These are phyloP conservation scores for Neckera pumila DNA, from an alignment of 225 moss, liverwort and hornwort genomes.

Conservation along the genomic window DNA sequence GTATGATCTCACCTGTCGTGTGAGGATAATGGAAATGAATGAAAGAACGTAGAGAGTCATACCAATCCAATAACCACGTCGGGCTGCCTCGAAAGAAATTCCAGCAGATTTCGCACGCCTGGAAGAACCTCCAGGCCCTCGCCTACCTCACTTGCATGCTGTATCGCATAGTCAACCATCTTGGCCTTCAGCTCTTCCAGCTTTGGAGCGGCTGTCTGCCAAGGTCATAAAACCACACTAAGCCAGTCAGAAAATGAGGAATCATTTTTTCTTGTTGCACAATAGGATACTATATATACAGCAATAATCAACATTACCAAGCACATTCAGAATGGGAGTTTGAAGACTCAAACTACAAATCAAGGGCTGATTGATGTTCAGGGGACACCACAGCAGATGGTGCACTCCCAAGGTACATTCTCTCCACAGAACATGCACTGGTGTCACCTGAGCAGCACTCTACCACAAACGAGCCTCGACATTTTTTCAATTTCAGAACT, in stretches of 20 bases:
- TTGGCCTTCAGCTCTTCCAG: constrained; percentile 77
- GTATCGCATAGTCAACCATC: constrained; percentile 77
- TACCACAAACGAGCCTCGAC: not conserved
- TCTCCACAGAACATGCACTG: not conserved
- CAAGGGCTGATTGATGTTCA: not conserved
- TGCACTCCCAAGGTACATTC: not conserved
- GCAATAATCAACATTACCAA: not conserved
- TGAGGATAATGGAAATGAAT: not conserved
- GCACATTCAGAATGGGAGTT: no score
- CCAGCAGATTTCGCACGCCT: constrained; percentile 59
- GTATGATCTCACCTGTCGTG: not conserved
- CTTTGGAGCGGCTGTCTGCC: constrained; percentile 66
- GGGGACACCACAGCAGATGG: not conserved
- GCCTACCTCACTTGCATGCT: constrained; percentile 59
- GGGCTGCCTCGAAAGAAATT: constrained; percentile 50
- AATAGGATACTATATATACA: not conserved
- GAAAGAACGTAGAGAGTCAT: not conserved
- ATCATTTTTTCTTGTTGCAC: not conserved
- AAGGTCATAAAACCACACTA: constrained; percentile 36
- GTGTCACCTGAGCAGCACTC: not conserved
- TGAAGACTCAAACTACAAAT: not conserved
- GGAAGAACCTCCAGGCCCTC: constrained; percentile 86
- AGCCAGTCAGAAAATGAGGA: not conserved
- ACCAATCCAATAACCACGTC: constrained; percentile 77
- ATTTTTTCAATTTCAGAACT: not conserved